phyloP scores from a whole-genome alignment of 1,284 basidiomycete genomes.

The Apiotrichum siamense region DNA sequence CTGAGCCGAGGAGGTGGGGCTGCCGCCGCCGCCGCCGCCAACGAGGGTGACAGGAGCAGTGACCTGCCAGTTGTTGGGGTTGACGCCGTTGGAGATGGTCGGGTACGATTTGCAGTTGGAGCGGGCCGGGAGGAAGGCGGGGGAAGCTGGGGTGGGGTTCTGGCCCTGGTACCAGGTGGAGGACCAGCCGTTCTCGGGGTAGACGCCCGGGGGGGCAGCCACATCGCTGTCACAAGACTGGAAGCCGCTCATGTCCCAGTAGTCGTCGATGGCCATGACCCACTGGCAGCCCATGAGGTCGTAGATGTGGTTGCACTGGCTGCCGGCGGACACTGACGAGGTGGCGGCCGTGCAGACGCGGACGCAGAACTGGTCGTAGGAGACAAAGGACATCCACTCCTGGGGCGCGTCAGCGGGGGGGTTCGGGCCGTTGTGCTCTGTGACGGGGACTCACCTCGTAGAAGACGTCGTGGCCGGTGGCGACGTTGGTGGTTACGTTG shows the following conservation, averaged over 20 bases:
- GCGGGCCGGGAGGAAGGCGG: conserved; percentile 36
- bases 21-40: too few species aligned
- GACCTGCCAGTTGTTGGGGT: conserved; percentile 34
- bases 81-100: conserved; percentile 39
- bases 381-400: conserved; percentile 51
- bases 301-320: conserved; percentile 44
- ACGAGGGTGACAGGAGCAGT: conserved; percentile 27
- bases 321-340: conserved; percentile 34
- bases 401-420: too few species aligned
- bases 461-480: conserved; percentile 49
- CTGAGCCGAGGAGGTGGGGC: too few species aligned
- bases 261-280: conserved; percentile 47
- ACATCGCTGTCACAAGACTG: conserved; percentile 46
- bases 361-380: conserved; percentile 47
- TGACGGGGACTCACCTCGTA: conserved; percentile 51
- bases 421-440: too few species aligned
- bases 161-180: conserved; percentile 46
- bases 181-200: conserved; percentile 31
- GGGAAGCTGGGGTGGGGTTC: conserved; percentile 31
- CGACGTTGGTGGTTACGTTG: conserved; percentile 51
- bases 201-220: conserved; percentile 46
- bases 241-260: conserved; percentile 45
- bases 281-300: conserved; percentile 49
- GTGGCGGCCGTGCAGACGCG: conserved; percentile 47
- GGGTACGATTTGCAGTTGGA: conserved; percentile 46